Evolutionary conservation across 1,284 basidiomycete species (phyloP), one percentile per base, ranked within the genome.

Genomic region (Ceratobasidium sp.): DNA sequence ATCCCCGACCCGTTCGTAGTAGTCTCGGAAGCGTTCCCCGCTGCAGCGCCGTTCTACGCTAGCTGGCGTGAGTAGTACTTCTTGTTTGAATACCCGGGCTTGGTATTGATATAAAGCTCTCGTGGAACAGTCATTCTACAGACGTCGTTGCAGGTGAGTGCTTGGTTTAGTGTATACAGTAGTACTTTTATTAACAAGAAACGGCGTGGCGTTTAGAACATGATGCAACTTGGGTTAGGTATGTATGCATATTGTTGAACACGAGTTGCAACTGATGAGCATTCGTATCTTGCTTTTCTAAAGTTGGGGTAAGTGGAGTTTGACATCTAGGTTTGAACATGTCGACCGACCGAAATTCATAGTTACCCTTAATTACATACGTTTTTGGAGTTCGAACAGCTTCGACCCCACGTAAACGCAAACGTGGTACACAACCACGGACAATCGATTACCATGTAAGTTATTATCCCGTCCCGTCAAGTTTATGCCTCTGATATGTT

Each of bases 41-140:
- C 82, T 12, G 85, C 84, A 0, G 86, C 86, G 3, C 85, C 85
- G 0, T 86, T 86, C 81, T 86, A 85, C 78, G 84, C 84, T 20
- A 63, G 77, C 10, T 78, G 60, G 56, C 73, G 69, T 73, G 58
- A 15, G 69, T 73, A n/a, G 2, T 64, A 5, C 33, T 33, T 2
- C 10, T 13, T 28, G 26, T 23, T 6, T 63, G 1, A 63, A 63
- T 28, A 39, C 39, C 33, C 60, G 55, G 28, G 60, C 10, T 63
- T 39, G 60, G 20, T 44, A 5, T 26, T 56, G 44, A 44, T 67
- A 20, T 51, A 23, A 28, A 40, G 44, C 40, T n/a, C 9, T 73
- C 20, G 46, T 33, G 56, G 18, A 4, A 33, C 46, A 78, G 77
- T 71, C 28, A 78, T 78, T 71, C 39, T 78, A 23, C 77, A 78